Base-by-base conservation (phyloP, 352 stramenopile species). In the Globisporangium heterothallicum region DNA sequence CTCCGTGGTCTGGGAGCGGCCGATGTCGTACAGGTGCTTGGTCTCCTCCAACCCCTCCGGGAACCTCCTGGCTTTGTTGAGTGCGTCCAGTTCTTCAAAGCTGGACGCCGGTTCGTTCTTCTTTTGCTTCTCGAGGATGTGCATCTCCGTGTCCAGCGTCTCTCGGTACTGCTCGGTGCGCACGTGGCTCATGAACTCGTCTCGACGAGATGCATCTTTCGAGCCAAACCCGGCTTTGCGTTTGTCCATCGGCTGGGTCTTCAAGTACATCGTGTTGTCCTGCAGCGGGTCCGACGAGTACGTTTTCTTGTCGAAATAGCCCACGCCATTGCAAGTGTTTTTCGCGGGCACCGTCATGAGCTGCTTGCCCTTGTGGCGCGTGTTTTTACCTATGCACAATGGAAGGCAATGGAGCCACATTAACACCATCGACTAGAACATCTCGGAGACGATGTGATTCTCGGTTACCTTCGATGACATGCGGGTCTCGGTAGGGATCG, bases 171-270 rank as follows among this genome's bases (percentile, higher is more conserved):
- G 82, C 64, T 96, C 84, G 9, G 89, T 96, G 55, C 85, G 77
- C 49, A 95, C 76, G 36, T 88, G 82, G 59, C 78, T 93, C 66
- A 94, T 95, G 53, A 97, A 97, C 40, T 97, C 87, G 48, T 95
- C 89, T 48, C 81, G 73, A 27, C 92, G 92, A 49, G 69, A 90
- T 19, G 87, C 87, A 58, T 97, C 87, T 59, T 94, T 91, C 41
- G 84, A 93, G 19, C 86, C 89, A 63, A 97, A 97, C 21, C 87
- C 89, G 5, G 88, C 66, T 59, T 97, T 97, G 40, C 89, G 80
- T 40, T 84, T 68, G 42, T 92, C 78, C 60, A 92, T 78, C 27
- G 87, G 86, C 54, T 96, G 82, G 6, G 80, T 85, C 60, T 88
- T 90, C 29, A 93, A 70, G 58, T 97, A 97, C 45, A 79, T 78